phyloP scores from a whole-genome alignment of 768 basidiomycete genomes.

The Rubroboletus satanas region DNA sequence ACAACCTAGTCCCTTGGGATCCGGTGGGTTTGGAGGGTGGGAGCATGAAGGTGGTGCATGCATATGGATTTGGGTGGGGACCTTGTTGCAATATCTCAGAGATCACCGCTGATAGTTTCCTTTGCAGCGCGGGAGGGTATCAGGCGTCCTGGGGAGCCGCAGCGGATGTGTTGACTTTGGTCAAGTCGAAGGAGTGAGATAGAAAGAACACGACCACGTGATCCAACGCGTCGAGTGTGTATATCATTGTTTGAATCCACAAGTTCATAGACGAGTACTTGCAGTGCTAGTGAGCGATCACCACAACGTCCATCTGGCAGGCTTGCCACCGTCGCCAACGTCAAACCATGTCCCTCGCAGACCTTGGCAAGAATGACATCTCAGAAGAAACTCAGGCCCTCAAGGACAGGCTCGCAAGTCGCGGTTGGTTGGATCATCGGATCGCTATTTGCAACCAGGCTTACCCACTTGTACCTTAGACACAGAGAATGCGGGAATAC shows the following conservation, averaged over 20 bases:
- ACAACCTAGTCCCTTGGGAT: conserved; percentile 17
- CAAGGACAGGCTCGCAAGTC: conserved; percentile 35
- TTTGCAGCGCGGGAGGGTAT: conserved; percentile 35
- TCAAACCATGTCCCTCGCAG: conserved; percentile 35
- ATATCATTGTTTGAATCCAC: conserved; percentile 25
- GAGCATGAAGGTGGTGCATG: conserved; percentile 45
- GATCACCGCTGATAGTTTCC: conserved; percentile 6
- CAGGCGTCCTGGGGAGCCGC: conserved; percentile 44
- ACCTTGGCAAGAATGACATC: conserved; percentile 38
- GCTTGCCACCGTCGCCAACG: conserved; percentile 15
- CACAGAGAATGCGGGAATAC: conserved; percentile 34
- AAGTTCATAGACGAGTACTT: not conserved
- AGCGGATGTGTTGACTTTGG: conserved; percentile 34
- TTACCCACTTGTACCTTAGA: conserved; percentile 25
- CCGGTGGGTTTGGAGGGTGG: conserved; percentile 16
- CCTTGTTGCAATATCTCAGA: not conserved
- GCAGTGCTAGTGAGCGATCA: not conserved
- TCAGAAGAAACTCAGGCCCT: conserved; percentile 36
- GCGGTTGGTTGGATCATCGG: conserved; percentile 27
- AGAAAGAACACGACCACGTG: conserved; percentile 30
- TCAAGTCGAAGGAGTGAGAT: conserved; percentile 8
- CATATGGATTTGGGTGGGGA: conserved; percentile 57
- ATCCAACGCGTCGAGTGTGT: conserved; percentile 29
- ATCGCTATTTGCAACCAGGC: not conserved
- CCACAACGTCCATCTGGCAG: conserved; percentile 10